phyloP scores from a whole-genome alignment of 352 stramenopile genomes.

The Pythium dissimile region DNA sequence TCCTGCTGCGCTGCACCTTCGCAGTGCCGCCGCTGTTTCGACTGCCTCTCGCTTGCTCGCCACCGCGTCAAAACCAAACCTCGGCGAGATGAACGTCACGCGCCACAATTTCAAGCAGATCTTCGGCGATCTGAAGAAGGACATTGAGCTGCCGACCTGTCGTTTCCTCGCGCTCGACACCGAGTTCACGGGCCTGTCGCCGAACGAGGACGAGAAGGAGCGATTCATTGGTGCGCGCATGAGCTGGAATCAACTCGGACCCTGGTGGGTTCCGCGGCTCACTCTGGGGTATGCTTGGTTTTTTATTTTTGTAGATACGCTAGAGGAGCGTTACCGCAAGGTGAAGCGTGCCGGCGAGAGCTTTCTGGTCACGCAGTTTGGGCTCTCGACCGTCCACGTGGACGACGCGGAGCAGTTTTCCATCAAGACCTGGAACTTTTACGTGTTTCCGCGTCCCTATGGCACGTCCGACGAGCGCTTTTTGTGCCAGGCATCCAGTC shows the following conservation, averaged over 20 bases:
- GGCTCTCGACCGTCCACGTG: slow-evolving; percentile 69
- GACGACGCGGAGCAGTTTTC: slow-evolving; percentile 48
- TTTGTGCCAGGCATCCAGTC: slow-evolving; percentile 72
- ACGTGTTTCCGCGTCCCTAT: slow-evolving; percentile 73
- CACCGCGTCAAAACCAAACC: not conserved
- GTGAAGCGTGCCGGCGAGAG: slow-evolving; percentile 71
- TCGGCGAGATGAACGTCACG: slow-evolving; percentile 72
- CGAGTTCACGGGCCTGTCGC: slow-evolving; percentile 77
- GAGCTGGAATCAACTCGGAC: no score
- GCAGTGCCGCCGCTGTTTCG: not conserved
- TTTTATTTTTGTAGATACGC: slow-evolving; percentile 43
- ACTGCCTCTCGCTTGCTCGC: not conserved
- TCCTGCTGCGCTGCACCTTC: no score
- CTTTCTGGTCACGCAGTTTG: slow-evolving; percentile 83
- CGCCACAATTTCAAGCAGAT: slow-evolving; percentile 72
- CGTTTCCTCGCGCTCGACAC: slow-evolving; percentile 82
- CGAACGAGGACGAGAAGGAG: slow-evolving; percentile 60
- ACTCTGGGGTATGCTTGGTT: no score
- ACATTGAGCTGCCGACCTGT: slow-evolving; percentile 55
- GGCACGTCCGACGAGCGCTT: slow-evolving; percentile 67
- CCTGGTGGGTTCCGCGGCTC: no score
- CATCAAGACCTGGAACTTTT: slow-evolving; percentile 88
- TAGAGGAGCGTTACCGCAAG: slow-evolving; percentile 75
- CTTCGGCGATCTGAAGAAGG: slow-evolving; percentile 53
- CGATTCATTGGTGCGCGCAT: slow-evolving; percentile 48